Evolutionary conservation across 192 early-diverging fungal species (phyloP).

Genomic region (Phlyctochytrium bullatum): DNA sequence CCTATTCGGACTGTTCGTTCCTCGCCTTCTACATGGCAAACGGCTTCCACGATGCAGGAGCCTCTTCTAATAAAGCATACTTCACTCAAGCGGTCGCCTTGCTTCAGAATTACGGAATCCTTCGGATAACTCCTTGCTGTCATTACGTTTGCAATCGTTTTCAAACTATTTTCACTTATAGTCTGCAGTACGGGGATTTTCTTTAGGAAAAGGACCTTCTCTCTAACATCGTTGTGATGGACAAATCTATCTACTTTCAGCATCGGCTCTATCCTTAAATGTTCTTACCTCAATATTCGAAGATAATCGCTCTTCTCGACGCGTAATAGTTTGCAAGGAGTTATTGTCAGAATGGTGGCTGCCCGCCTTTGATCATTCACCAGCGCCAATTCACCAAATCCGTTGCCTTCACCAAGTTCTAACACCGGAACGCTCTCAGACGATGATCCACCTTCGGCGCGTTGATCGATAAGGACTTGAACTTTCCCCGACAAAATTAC

Average conservation of each 20-base stretch:
- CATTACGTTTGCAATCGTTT: slow-evolving; percentile 33
- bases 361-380: slow-evolving; percentile 30
- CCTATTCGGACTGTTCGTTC: slow-evolving; percentile 9
- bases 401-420: slow-evolving; percentile 23
- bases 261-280: not conserved
- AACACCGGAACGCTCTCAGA: slow-evolving; percentile 4
- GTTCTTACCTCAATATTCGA: slow-evolving; percentile 30
- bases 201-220: slow-evolving; percentile 39
- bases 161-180: slow-evolving; percentile 8
- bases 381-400: slow-evolving; percentile 42
- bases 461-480: slow-evolving; percentile 27
- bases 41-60: slow-evolving; percentile 8
- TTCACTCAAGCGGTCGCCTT: slow-evolving; percentile 14
- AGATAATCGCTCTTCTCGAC: slow-evolving; percentile 44
- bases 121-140: not conserved
- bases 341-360: slow-evolving; percentile 36
- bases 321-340: slow-evolving; percentile 21
- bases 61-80: slow-evolving; percentile 17
- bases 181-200: slow-evolving; percentile 28
- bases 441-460: not conserved
- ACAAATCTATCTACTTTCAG: slow-evolving; percentile 23
- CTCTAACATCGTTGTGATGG: slow-evolving; percentile 38
- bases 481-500: slow-evolving; percentile 35
- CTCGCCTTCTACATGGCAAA: not conserved
- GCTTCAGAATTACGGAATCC: slow-evolving; percentile 1